A percentile compares a stretch with the other conserved stretches of the same genome.
Conservation (phyloP, 768 basidiomycete genomes). For the Mycena pura region DNA sequence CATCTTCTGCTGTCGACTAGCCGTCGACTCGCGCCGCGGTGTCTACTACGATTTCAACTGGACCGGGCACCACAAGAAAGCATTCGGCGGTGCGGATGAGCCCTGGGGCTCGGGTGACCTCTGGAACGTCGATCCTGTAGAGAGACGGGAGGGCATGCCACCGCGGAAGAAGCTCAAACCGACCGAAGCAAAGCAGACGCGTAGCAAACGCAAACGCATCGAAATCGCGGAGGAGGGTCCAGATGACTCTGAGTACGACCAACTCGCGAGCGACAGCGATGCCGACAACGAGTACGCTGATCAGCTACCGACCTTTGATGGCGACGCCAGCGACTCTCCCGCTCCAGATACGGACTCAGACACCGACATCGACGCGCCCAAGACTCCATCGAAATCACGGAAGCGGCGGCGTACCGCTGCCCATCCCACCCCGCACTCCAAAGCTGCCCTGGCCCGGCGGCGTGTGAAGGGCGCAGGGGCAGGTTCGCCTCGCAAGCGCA, state of each 20-base stretch:
- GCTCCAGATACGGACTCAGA: constrained; percentile 33
- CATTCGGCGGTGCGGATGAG: constrained; percentile 39
- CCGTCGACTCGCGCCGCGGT: constrained; percentile 63
- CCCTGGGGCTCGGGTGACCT: constrained; percentile 47
- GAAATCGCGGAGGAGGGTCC: constrained; percentile 22
- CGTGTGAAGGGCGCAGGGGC: constrained; percentile 37
- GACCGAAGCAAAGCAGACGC: constrained; percentile 3
- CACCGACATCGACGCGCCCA: constrained; percentile 44
- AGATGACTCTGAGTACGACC: constrained; percentile 9
- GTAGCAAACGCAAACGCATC: constrained; percentile 2
- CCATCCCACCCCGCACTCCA: constrained; percentile 79
- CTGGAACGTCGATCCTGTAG: constrained; percentile 53
- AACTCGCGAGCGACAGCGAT: constrained; percentile 22
- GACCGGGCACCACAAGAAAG: constrained; percentile 52
- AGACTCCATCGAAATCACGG: constrained; percentile 57
- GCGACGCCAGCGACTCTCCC: constrained; percentile 36
- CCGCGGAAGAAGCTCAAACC: constrained; percentile 22
- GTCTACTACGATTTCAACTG: constrained; percentile 70
- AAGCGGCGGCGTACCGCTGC: constrained; percentile 46
- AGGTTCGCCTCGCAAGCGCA: constrained; percentile 37
- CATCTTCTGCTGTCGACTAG: constrained; percentile 64
- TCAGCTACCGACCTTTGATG: constrained; percentile 22
- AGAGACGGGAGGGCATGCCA: constrained; percentile 3
- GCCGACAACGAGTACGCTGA: constrained; percentile 36
- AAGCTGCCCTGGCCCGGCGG: constrained; percentile 63